These are phyloP conservation scores for Candida xiaguanensis DNA, from an alignment of 805 yeast species.

Conservation along the genomic window DNA sequence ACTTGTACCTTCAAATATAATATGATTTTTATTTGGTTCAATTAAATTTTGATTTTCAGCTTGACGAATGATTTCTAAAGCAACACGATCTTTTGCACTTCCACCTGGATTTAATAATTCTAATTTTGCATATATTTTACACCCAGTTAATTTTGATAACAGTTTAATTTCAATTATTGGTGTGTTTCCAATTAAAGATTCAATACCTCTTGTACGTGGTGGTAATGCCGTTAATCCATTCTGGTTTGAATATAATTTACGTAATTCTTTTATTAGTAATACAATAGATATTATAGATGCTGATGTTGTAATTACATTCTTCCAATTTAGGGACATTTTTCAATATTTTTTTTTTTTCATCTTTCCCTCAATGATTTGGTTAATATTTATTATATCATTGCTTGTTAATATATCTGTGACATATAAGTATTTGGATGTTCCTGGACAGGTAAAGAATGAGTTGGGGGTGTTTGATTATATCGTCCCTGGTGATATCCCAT, in stretches of 20 bases:
- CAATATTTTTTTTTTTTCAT: not conserved
- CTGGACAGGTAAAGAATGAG: too few relatives aligned
- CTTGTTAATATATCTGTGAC: not conserved
- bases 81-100: constrained; percentile 92
- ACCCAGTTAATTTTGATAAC: constrained; percentile 68
- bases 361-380: not conserved
- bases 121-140: constrained; percentile 80
- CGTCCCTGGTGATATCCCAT: not conserved
- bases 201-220: constrained; percentile 51
- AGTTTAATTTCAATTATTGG: constrained; percentile 75
- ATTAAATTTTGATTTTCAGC: constrained; percentile 61
- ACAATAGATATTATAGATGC: constrained; percentile 10
- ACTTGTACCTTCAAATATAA: constrained; percentile 90
- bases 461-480: not conserved
- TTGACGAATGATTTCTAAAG: constrained; percentile 71
- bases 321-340: constrained; percentile 9
- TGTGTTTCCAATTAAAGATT: constrained; percentile 85
- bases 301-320: constrained; percentile 10
- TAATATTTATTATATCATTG: not conserved
- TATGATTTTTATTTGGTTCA: constrained; percentile 58
- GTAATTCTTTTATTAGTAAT: constrained; percentile 8
- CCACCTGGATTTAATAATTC: constrained; percentile 92
- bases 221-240: constrained; percentile 16
- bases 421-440: too few relatives aligned
- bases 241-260: not conserved